Evolutionary conservation across 129 eudicot genomes (phyloP), one percentile per base, ranked within the genome.

Genomic region (Gnaphalium uliginosum): DNA sequence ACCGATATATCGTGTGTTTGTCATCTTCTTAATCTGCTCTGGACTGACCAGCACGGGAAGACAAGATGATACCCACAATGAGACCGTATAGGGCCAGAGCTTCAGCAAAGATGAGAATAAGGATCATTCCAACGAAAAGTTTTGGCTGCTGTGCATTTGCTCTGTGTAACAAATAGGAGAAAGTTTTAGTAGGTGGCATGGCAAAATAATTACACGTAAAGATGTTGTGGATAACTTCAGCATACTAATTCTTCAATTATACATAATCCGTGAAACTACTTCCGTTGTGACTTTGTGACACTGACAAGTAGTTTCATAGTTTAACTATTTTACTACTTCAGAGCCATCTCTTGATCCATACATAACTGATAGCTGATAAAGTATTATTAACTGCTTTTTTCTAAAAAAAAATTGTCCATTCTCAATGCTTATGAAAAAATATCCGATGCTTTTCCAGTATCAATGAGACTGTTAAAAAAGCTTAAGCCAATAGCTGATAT

Each of bases 1-100:
- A 73, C 79, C 43, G 4, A 64, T 50, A 60, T 37, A 60, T 30
- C 6, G 18, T 6, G 29, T 39, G 74, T 21, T 53, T 61, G 41
- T 64, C 69, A 51, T 67, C 73, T 83, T 69, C 75, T 80, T 74
- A 88, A 77, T 88, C 93, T 43, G 93, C 88, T 88, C 89, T 80
- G 78, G 92, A 88, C 67, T 88, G 92, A 53, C 92, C 89, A 35
- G 92, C 92, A 60, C 89, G 89, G 24, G 93, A 88, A 75, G 93
- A 88, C 83, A 88, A 83, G 50, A 88, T 88, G 73, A 88, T 88
- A 24, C 93, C 93, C 64, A 88, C 89, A 66, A 88, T 85, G 69
- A 85, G 89, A 64, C 89, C 93, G 15, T 88, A 88, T 15, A 83
- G 78, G 37, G 93, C 89, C 71, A 88, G 69, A 48, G 93, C 93